Conservation (phyloP, 2,329 filamentous ascomycete genomes). For the Colletotrichum echinochloae region DNA sequence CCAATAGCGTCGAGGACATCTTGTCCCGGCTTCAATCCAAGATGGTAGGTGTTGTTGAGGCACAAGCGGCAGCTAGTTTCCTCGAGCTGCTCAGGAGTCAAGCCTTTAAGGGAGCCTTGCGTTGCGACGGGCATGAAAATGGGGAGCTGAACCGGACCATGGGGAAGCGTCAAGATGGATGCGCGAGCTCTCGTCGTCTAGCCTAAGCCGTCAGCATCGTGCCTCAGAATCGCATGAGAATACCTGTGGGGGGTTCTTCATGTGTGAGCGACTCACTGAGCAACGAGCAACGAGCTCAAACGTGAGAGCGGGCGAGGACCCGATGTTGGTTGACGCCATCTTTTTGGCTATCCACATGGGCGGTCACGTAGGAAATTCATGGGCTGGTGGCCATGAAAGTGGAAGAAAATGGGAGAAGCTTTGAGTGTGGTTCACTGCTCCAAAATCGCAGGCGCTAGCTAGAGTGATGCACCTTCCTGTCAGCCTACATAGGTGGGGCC, state of each 20-base stretch:
- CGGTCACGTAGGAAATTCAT: conserved; percentile 22
- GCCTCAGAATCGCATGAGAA: conserved; percentile 12
- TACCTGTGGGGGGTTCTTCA: background rate
- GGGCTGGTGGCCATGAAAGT: conserved; percentile 8
- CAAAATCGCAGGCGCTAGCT: conserved; percentile 35
- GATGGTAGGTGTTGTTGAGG: conserved; percentile 97
- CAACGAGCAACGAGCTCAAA: conserved; percentile 84
- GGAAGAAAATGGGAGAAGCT: background rate
- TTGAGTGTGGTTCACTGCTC: conserved; percentile 4
- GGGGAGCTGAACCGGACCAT: conserved; percentile 90
- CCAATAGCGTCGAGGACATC: conserved; percentile 87
- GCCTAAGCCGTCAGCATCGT: conserved; percentile 23
- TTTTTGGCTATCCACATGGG: conserved; percentile 47
- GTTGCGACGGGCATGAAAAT: conserved; percentile 99
- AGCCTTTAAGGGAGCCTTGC: conserved; percentile 92
- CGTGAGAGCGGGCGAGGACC: conserved; percentile 74
- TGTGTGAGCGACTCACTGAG: conserved; percentile 70
- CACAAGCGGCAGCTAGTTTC: conserved; percentile 90
- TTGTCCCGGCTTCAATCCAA: conserved; percentile 95
- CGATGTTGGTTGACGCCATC: conserved; percentile 63
- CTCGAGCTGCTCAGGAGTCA: conserved; percentile 92
- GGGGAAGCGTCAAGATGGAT: conserved; percentile 86
- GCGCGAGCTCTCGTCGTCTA: conserved; percentile 96
- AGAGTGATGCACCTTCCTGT: conserved; percentile 23
- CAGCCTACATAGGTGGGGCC: conserved; percentile 10